Percentiles rank a stretch among this genome's conserved stretches.
Conservation (phyloP, 2,329 filamentous ascomycete genomes). For the Drechslera avenae region DNA sequence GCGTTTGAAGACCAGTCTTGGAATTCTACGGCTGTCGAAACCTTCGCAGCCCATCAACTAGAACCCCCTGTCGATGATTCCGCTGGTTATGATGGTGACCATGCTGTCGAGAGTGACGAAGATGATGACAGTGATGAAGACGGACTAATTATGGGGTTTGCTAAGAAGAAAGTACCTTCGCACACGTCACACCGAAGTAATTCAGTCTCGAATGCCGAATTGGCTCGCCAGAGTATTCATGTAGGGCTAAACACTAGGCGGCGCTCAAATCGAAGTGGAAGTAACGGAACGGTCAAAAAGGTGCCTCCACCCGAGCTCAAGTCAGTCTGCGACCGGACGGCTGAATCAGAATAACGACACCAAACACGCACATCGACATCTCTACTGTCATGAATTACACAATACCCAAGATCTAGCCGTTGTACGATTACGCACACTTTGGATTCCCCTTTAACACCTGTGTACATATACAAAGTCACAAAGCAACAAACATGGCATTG, state of each 20-base stretch:
- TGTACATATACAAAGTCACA: constrained; percentile 23
- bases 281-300: constrained; percentile 58
- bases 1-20: constrained; percentile 26
- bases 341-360: constrained; percentile 12
- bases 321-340: constrained; percentile 11
- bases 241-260: constrained; percentile 38
- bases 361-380: constrained; percentile 15
- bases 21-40: constrained; percentile 42
- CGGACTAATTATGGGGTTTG: constrained; percentile 46
- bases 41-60: constrained; percentile 41
- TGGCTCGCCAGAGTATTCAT: constrained; percentile 38
- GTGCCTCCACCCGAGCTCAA: constrained; percentile 39
- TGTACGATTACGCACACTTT: constrained; percentile 27
- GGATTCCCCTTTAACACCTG: constrained; percentile 15
- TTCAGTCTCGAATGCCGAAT: constrained; percentile 46
- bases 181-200: constrained; percentile 41
- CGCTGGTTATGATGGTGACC: constrained; percentile 48
- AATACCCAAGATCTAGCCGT: constrained; percentile 17
- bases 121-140: constrained; percentile 50
- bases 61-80: constrained; percentile 39
- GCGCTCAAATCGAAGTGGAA: constrained; percentile 54
- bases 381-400: constrained; percentile 20
- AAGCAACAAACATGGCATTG: constrained; percentile 9
- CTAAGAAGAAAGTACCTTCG: constrained; percentile 42
- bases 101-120: constrained; percentile 51